These are phyloP conservation scores for Proliferodiscus dingleyae DNA, from an alignment of 2,329 filamentous ascomycete species.

Conservation along the genomic window DNA sequence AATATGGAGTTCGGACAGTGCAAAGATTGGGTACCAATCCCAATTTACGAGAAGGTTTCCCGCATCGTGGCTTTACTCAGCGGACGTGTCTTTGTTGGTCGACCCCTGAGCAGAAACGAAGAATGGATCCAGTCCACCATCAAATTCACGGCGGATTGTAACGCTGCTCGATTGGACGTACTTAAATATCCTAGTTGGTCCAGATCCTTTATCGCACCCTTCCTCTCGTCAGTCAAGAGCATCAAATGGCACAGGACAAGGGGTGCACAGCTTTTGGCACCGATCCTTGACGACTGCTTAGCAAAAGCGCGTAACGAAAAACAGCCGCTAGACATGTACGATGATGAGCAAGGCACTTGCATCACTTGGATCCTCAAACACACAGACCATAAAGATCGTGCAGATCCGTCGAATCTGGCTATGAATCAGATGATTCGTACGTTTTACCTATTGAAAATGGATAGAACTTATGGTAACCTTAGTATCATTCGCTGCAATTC, in stretches of 20 bases:
- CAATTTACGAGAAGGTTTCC: conserved; percentile 31
- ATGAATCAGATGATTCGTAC: conserved; percentile 3
- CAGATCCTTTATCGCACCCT: conserved; percentile 5
- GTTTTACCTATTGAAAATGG: not conserved
- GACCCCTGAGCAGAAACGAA: conserved; percentile 21
- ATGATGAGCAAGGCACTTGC: conserved; percentile 26
- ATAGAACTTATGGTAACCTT: not conserved
- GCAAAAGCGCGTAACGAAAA: not conserved
- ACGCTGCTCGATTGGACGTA: not conserved
- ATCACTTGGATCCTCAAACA: conserved; percentile 7
- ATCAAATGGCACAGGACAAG: conserved; percentile 6
- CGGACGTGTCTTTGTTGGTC: conserved; percentile 29
- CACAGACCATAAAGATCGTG: not conserved
- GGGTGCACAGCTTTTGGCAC: conserved; percentile 13
- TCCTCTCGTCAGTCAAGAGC: too few species aligned
- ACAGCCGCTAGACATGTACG: not conserved
- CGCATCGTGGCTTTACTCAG: conserved; percentile 36
- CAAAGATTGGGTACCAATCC: conserved; percentile 32
- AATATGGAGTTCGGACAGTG: conserved; percentile 21
- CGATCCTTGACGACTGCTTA: conserved; percentile 6
- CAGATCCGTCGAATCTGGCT: not conserved
- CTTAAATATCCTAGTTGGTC: not conserved
- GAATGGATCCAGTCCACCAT: conserved; percentile 23
- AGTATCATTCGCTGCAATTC: conserved; percentile 43
- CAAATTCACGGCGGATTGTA: conserved; percentile 13